Evolutionary conservation across 768 basidiomycete species (phyloP).

Genomic region (Russula emetica): DNA sequence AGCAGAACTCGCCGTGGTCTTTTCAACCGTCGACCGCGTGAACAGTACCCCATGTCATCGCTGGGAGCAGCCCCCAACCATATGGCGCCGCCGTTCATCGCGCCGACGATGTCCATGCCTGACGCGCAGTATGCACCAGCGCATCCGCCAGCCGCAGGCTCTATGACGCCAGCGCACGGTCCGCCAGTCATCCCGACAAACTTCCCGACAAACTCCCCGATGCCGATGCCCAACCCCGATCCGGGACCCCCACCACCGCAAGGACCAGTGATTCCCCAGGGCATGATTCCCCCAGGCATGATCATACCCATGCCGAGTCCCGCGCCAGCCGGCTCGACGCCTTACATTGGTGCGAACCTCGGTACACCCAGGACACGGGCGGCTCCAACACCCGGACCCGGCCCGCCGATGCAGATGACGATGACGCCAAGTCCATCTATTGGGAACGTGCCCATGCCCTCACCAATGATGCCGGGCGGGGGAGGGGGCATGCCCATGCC

Average conservation of each 20-base stretch:
- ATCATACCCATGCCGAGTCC: conserved; percentile 17
- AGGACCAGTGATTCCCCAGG: conserved; percentile 18
- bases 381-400: not conserved
- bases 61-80: conserved; percentile 5
- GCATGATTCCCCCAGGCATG: not conserved
- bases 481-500: conserved; percentile 4
- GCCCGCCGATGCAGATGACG: not conserved
- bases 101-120: conserved; percentile 11
- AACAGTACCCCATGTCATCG: not conserved
- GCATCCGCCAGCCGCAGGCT: not conserved
- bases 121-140: not conserved
- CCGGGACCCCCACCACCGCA: not conserved
- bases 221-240: conserved; percentile 23
- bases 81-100: conserved; percentile 4
- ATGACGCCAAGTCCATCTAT: not conserved
- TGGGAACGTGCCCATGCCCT: conserved; percentile 8
- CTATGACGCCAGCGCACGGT: not conserved
- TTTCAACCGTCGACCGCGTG: conserved; percentile 10
- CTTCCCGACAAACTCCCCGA: not conserved
- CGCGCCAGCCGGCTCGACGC: conserved; percentile 17
- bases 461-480: conserved; percentile 2
- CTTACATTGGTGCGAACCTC: conserved; percentile 2
- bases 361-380: not conserved
- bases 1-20: conserved; percentile 12
- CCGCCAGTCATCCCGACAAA: not conserved